Evolutionary conservation across 2,329 filamentous ascomycete species (phyloP), one percentile per base, ranked within the genome.

Genomic region (Pleomassaria siparia): DNA sequence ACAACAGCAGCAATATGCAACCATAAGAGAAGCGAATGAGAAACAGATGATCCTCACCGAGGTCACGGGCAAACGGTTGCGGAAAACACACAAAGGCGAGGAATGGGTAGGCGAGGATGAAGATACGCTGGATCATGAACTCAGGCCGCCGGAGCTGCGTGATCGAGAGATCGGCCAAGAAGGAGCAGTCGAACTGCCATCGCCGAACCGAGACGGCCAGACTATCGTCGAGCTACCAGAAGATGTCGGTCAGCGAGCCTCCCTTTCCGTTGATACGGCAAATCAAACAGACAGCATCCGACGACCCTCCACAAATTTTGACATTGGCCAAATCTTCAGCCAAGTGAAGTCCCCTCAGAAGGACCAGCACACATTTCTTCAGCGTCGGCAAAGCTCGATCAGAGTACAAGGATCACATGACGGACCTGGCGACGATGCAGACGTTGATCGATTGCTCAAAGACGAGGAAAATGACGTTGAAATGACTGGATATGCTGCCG

Each of bases 31-130:
- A 42, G 81, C 84, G 51, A 84, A 85, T 0, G 89, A 94, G 64
- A 89, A 91, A 61, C 88, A 92, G 68, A 88, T 92, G 37, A 91
- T 94, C 39, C 80, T 95, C 26, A 85, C 92, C 50, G 82, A 89
- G 29, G 72, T 76, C 12, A 83, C 63, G 10, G 90, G 83, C 1
- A 88, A 91, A 3, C 84, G 91, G 2, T 86, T 96, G 47, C 83
- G 91, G 60, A 85, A 89, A 58, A 96, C 92, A 2, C 92, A 97
- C 75, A 97, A 97, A 71, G 94, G 94, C 11, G 91, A 96, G 49
- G 94, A 97, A 66, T 72, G 96, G 13, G 80, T 97, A 13, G 91
- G 92, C 52, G 84, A 87, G 37, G 89, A 95, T 15, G 56, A 61
- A 20, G 56, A 61, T 39, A 54, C 49, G 6, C 37, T 46, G 12